Evolutionary conservation across 1,284 basidiomycete species (phyloP), one percentile per base, ranked within the genome.

Genomic region (Phaffia rhodozyma): DNA sequence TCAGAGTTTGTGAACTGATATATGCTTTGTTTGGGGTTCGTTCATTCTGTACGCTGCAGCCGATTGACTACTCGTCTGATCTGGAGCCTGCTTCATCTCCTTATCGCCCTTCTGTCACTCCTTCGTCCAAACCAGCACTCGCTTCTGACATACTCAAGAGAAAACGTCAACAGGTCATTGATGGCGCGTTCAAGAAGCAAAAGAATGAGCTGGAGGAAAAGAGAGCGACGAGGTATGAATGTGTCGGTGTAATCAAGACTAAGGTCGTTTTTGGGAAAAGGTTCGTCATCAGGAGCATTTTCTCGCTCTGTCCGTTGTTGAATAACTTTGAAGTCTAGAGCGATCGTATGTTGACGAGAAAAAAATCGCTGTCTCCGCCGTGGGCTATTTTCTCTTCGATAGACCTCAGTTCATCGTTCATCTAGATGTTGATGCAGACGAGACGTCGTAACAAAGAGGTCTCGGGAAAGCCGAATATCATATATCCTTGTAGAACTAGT

Each of bases 221-320:
- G 38, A 38, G 64, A 18, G 53, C 64, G 48, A 67, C 72, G 29
- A 70, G 71, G 32, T 84, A 82, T 76, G 77, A 81, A 48, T 75
- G 83, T 30, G 68, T 75, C 1, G 83, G 84, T 0, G 75, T 88
- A 47, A 83, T 89, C 60, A 86, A 83, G 73, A 81, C 82, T 66
- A 91, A 91, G 72, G 83, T 89, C 48, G 78, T 87, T 13, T 89
- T 89, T 71, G 79, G 85, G 47, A 87, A 85, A 71, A 77, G 87
- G 54, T 86, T 85, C 0, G 86, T 86, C 79, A 86, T 43, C 38
- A 43, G 38, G 38, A 43, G 38, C 13, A 11, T 11, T 43, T 11
- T 43, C 38, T 43, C 16, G 2, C 38, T 43, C 13, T 43, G 13
- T 43, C 38, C 16, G 13, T 43, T 16, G 13, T 43, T 43, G 16